Conservation (phyloP, 2,329 filamentous ascomycete species). For the Colletotrichum salicis region DNA sequence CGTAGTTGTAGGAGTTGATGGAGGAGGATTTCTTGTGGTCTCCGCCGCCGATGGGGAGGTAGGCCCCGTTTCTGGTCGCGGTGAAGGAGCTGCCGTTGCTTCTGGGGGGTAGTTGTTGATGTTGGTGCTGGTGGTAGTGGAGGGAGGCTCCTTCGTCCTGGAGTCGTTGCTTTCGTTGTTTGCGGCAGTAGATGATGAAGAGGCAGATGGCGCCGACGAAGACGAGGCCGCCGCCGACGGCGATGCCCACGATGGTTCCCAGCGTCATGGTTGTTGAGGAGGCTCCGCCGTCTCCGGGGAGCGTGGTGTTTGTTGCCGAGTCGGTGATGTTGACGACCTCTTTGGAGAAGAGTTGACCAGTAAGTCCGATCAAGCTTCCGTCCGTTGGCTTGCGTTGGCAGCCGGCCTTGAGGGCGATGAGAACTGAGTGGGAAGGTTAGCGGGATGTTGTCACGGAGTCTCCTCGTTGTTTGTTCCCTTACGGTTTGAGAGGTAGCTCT, state of each 20-base stretch:
- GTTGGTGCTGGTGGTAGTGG: neutral
- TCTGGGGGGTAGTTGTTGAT: conserved; percentile 11
- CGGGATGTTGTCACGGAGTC: too few relatives aligned
- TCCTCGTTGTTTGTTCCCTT: conserved; percentile 35
- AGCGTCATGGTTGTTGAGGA: conserved; percentile 51
- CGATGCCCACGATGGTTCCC: conserved; percentile 65
- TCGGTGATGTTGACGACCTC: conserved; percentile 53
- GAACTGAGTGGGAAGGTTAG: conserved; percentile 47
- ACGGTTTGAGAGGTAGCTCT: conserved; percentile 62
- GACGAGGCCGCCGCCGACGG: conserved; percentile 55
- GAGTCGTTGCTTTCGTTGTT: conserved; percentile 47
- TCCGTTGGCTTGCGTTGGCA: conserved; percentile 56
- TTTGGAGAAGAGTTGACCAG: conserved; percentile 53
- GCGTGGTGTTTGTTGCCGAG: conserved; percentile 37
- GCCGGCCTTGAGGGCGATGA: conserved; percentile 58
- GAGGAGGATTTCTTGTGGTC: conserved; percentile 43
- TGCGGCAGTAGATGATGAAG: conserved; percentile 60
- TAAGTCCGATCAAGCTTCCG: conserved; percentile 52
- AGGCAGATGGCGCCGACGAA: conserved; percentile 55
- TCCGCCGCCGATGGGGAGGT: conserved; percentile 33
- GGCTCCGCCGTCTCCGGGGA: conserved; percentile 40
- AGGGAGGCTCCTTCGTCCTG: conserved; percentile 40
- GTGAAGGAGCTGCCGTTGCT: conserved; percentile 34
- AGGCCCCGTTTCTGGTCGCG: conserved; percentile 34
- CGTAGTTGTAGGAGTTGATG: conserved; percentile 37